Evolutionary conservation across 805 yeast genomes (phyloP), one percentile per base, ranked within the genome.

Genomic region (Saturnispora galanensis): DNA sequence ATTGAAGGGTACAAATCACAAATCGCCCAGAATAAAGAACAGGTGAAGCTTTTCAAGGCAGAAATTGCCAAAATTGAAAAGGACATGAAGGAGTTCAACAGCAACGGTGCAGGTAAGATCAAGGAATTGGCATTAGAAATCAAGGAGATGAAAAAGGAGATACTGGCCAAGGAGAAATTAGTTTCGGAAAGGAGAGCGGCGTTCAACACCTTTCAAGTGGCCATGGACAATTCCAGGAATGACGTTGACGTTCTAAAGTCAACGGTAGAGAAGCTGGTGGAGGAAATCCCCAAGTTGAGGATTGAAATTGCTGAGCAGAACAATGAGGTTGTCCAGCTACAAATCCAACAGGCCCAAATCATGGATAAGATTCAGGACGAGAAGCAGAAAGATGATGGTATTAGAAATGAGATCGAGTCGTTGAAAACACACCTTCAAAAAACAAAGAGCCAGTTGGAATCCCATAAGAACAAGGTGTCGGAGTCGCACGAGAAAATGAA

Each of bases 81-180:
- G 13, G 97, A 93, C 59, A 84, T 88, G 67, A 69, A 72, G 42
- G 97, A 93, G 54, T 90, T 88, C 58, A 77, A 74, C 47, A 67
- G 66, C 37, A 83, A 94, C 59, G 89, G 88, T 53, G 86, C 89
- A 1, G 74, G 81, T 1, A 94, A 90, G 59, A 68, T 94, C 47
- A 76, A 76, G 40, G 77, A 83, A 54, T 64, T 84, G 35, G 72
- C 76, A 50, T 49, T 55, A 5, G 87, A 83, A 48, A 69, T 82
- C 18, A 55, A 57, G 10, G 50, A 55, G 7, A 59, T 82, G 4
- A 55, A 66, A 0, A 50, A 56, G 6, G 62, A 70, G 38, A 55
- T 73, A 0, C 56, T 52, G 2, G 41, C 54, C 2, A 52, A 65
- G 16, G 78, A 76, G 42, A 52, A 52, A 1, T 60, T 56, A 2